Base-by-base conservation (phyloP, 2,329 filamentous ascomycete species). In the Fusarium fujikuroi region DNA sequence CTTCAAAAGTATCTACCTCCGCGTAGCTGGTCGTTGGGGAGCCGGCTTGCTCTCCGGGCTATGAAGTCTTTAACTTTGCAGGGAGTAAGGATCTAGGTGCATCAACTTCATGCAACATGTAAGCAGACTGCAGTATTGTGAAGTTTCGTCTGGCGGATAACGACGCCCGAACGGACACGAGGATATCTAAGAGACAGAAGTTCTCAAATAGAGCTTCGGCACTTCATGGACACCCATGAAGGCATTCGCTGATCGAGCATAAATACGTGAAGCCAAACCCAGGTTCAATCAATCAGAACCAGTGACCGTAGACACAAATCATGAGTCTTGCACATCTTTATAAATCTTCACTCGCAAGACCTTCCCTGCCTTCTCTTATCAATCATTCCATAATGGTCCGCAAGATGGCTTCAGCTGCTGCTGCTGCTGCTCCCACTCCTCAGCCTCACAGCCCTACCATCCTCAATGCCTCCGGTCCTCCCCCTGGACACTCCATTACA, bases 401-500 rank as follows among this genome's bases (percentile, higher is more conserved):
- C 15, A 66, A 43, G 10, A 63, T 66, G 43, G 36, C 59, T 15
- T 40, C 37, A 0, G 28, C 54, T 34, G 40, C 53, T 15, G 25
- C 25, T 16, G 25, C 32, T 40, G 18, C 7, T 18, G 28, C 39
- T 25, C 23, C 34, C 19, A 16, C 12, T 16, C 25, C 57, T 15
- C 43, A 40, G n/a, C 10, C 44, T n/a, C 30, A 58, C 10, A 25
- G 7, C 34, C 23, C 50, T 16, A 42, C 37, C 19, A 42, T 23
- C 10, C 5, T 12, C 30, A 32, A 68, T 40, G 70, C 73, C 7
- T 56, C 63, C 9, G 63, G 63, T 7, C 75, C 80, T 67, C 79
- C 79, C 3, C 79, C 79, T 11, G 79, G 78, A 6, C 78, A 75
- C 59, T 60, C 37, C 12, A 78, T 78, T 37, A 59, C 46, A 4